Base-by-base conservation (phyloP, 2,329 filamentous ascomycete species). In the Exophiala lecanii-corni region DNA sequence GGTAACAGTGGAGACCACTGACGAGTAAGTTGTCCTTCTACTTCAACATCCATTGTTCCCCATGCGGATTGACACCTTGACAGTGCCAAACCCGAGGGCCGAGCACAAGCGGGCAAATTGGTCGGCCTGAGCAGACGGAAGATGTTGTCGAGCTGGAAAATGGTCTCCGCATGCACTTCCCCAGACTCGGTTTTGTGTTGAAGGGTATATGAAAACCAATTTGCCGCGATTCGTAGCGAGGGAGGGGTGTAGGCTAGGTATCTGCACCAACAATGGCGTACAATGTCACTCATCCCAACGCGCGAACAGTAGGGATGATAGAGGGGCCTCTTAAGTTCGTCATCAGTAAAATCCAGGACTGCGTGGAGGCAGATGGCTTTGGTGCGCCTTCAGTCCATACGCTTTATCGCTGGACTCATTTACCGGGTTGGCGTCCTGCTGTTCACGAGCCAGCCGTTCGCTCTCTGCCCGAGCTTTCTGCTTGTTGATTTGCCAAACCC, bases 351-450 rank as follows among this genome's bases (percentile, higher is more conserved):
- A 54, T 19, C 42, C 51, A 21, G 51, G 51, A 17, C 43, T 37
- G 17, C 32, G 21, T 6, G 39, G 45, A 30, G 40, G 28, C 5
- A 5, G 43, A n/a, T 16, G 17, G 9, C 12, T 6, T n/a, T 28
- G 34, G 18, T 19, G n/a, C 12, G 13, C 38, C 12, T 36, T 17
- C 3, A n/a, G 13, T 6, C 17, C 40, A 12, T 44, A 34, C 17
- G 20, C 28, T 19, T 18, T 47, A 15, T 51, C 31, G 5, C 36
- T 13, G 9, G 35, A 21, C 3, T 35, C 30, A 32, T 49, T 53
- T n/a, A 55, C 42, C 2, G 54, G 51, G 38, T 50, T 50, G 15
- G 54, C 54, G 36, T 55, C 51, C 41, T 50, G 41, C 42, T 51
- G 33, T 36, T 51, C 45, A n/a, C 23, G 41, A n/a, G 41, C 41